Base-by-base conservation (phyloP, 2,329 filamentous ascomycete species). In the Alternaria alternata region DNA sequence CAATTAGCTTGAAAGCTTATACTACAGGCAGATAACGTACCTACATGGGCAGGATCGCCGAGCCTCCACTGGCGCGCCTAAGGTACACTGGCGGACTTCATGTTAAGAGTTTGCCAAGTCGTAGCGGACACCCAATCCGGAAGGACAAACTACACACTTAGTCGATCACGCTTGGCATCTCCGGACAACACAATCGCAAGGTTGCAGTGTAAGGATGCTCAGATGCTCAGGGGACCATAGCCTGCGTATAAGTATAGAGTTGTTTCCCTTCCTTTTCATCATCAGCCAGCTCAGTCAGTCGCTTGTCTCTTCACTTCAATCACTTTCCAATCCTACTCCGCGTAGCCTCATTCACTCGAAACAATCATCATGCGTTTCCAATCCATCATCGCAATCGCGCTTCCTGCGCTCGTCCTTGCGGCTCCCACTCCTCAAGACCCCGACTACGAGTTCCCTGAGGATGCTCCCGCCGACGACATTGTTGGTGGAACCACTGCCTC, bases 401-500 rank as follows among this genome's bases (percentile, higher is more conserved):
- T 68, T 47, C 67, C 71, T 22, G 71, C 65, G 43, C 51, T 70
- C 49, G 49, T 59, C 44, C 55, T 61, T 28, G 67, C 66, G 39
- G 66, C 66, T 51, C 65, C 71, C 22, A 65, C 66, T 46, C 72
- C 72, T 34, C 71, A 73, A 54, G 66, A 65, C 47, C 55, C 55
- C 42, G 49, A 55, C 30, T 51, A 47, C 26, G 48, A 56, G 12
- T 60, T 59, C 57, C 57, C 53, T 22, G 61, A 54, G 5, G 57
- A 54, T 18, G 28, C 30, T 30, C 58, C 58, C 30, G 34, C 28
- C 43, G 58, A 58, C 4, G 47, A 57, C 32, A 75, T 75, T 41
- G 72, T 75, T 41, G 72, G 72, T 48, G 72, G 72, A 53, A 57
- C 55, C 0, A 46, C 64, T n/a, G 72, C 72, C 39, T 6, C 54